Percentiles rank a stretch among this genome's conserved stretches.
Conservation (phyloP, 2,329 filamentous ascomycete genomes). For the Aphanoascus verrucosus region DNA sequence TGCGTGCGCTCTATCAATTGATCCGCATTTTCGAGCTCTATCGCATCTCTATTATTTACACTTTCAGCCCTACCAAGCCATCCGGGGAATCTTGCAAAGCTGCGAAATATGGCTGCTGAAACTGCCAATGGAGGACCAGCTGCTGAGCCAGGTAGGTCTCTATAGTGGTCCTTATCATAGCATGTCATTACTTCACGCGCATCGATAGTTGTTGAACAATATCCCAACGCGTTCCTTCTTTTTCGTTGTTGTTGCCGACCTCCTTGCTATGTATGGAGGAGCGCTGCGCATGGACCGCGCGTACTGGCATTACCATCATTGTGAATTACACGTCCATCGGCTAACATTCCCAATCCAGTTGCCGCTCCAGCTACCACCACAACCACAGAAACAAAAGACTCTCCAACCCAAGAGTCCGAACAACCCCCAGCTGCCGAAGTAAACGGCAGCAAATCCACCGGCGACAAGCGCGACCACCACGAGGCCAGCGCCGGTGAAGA, state of each 20-base stretch:
- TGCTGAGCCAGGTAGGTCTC: constrained; percentile 2
- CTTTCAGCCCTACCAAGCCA: not conserved
- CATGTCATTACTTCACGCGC: not conserved
- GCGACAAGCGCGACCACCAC: constrained; percentile 22
- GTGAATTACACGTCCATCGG: not conserved
- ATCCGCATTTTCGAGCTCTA: not conserved
- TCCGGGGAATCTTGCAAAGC: not conserved
- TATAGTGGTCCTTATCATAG: not conserved
- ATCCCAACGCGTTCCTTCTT: not conserved
- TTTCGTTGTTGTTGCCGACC: no score
- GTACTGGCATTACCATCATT: no score
- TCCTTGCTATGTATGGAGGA: no score
- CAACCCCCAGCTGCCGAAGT: not conserved
- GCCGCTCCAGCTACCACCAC: not conserved
- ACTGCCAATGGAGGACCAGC: not conserved
- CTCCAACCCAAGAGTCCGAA: not conserved
- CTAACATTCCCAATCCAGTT: not conserved
- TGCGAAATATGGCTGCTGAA: constrained; percentile 6
- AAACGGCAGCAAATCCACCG: constrained; percentile 11
- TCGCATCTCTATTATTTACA: not conserved
- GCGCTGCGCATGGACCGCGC: no score
- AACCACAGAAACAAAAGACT: not conserved
- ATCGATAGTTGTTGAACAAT: not conserved
- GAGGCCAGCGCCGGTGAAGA: constrained; percentile 8
- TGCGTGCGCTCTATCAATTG: not conserved